A percentile compares a stretch with the other conserved stretches of the same genome.
Conservation (phyloP, 2,329 filamentous ascomycete genomes). For the Colletotrichum orbiculare region DNA sequence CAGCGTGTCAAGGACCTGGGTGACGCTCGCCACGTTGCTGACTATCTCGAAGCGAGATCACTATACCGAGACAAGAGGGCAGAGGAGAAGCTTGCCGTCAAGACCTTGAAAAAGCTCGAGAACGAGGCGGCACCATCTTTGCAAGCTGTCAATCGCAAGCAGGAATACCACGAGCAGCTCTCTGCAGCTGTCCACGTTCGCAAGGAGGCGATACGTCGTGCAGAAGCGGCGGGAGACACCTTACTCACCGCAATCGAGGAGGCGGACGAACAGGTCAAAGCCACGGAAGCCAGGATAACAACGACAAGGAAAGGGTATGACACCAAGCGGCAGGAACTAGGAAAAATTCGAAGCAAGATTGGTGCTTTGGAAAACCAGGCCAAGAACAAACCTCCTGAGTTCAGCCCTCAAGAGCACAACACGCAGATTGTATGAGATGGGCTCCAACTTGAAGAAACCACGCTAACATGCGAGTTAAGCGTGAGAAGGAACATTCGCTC, state of each 20-base stretch:
- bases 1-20: constrained; percentile 73
- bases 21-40: constrained; percentile 72
- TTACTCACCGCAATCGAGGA: constrained; percentile 54
- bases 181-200: constrained; percentile 65
- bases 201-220: constrained; percentile 62
- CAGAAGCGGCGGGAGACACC: constrained; percentile 63
- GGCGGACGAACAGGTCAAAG: constrained; percentile 32
- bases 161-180: constrained; percentile 71
- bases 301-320: constrained; percentile 62
- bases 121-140: constrained; percentile 73
- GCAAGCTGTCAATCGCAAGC: constrained; percentile 75
- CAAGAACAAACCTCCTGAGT: constrained; percentile 71
- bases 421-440: constrained; percentile 71
- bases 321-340: constrained; percentile 63
- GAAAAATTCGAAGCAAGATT: constrained; percentile 66
- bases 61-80: constrained; percentile 64
- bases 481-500: constrained; percentile 67
- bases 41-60: constrained; percentile 68
- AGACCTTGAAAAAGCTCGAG: constrained; percentile 70
- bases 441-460: background rate
- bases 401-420: constrained; percentile 78
- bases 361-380: constrained; percentile 71
- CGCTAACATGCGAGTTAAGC: constrained; percentile 54
- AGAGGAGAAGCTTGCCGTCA: constrained; percentile 63
- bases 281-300: constrained; percentile 56